Evolutionary conservation across 768 basidiomycete genomes (phyloP).

Genomic region (Lactifluus pinguis): DNA sequence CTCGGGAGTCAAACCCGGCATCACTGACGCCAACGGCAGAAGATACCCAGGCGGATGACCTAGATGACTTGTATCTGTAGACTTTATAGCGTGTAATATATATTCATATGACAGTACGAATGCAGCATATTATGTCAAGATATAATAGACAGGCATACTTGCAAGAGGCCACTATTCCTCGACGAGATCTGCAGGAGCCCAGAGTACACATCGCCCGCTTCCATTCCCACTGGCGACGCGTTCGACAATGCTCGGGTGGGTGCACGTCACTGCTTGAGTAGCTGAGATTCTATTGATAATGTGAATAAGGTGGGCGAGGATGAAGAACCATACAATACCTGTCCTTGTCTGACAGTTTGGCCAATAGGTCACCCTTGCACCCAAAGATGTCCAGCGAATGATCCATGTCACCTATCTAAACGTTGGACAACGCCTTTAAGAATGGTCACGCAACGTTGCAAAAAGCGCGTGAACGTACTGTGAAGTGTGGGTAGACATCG

Average conservation of each 20-base stretch:
- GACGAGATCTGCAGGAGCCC: slow-evolving; percentile 43
- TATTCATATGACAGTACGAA: not conserved
- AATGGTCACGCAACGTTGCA: not conserved
- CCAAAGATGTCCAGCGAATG: slow-evolving; percentile 70
- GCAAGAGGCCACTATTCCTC: not conserved
- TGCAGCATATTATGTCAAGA: not conserved
- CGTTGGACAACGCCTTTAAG: not conserved
- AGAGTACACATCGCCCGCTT: slow-evolving; percentile 71
- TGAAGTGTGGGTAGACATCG: slow-evolving; percentile 76
- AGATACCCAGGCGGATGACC: slow-evolving; percentile 25
- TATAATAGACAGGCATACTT: not conserved
- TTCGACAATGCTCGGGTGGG: slow-evolving; percentile 67
- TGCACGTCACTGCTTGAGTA: slow-evolving; percentile 85
- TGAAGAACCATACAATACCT: slow-evolving; percentile 34
- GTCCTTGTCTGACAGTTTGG: slow-evolving; percentile 45
- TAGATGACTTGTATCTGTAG: slow-evolving; percentile 56
- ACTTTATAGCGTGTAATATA: not conserved
- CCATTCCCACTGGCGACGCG: slow-evolving; percentile 71
- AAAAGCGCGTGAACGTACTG: slow-evolving; percentile 35
- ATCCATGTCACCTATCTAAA: slow-evolving; percentile 68
- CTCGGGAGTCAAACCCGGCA: not conserved
- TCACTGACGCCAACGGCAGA: not conserved
- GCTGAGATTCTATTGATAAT: slow-evolving; percentile 52
- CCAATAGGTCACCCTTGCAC: slow-evolving; percentile 65
- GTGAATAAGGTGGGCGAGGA: not conserved